Evolutionary conservation across 768 basidiomycete genomes (phyloP).

Genomic region (Mycena amicta): DNA sequence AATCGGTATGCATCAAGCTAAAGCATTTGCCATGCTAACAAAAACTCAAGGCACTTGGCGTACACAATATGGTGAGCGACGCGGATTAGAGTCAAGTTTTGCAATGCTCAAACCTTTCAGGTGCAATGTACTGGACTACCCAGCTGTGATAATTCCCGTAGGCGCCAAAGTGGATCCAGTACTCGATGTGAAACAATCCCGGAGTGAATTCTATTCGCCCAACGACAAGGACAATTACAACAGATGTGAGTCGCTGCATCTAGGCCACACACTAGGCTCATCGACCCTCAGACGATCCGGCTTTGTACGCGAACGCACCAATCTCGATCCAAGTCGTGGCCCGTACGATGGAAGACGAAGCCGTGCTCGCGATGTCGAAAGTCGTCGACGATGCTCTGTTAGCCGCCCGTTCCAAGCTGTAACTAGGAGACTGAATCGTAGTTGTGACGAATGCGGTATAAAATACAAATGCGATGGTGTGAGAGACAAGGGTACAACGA

Average conservation of each 20-base stretch:
- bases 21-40: conserved; percentile 1
- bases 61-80: conserved; percentile 9
- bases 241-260: not conserved
- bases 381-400: conserved; percentile 62
- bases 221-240: conserved; percentile 38
- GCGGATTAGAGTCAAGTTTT: not conserved
- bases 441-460: conserved; percentile 12
- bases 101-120: conserved; percentile 30
- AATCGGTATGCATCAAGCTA: conserved; percentile 48
- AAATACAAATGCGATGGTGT: conserved; percentile 17
- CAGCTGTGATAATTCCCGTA: conserved; percentile 65
- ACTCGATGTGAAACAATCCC: conserved; percentile 50
- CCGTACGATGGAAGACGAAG: conserved; percentile 75
- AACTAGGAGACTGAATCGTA: not conserved
- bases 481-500: conserved; percentile 1
- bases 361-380: conserved; percentile 67
- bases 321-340: conserved; percentile 69
- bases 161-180: conserved; percentile 52
- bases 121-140: conserved; percentile 70
- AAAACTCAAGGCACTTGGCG: not conserved
- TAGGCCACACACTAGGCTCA: not conserved
- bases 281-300: conserved; percentile 54
- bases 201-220: conserved; percentile 48
- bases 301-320: conserved; percentile 57
- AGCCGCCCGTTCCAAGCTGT: conserved; percentile 30